Evolutionary conservation across 192 early-diverging fungal genomes (phyloP).

Genomic region (Linnemannia hyalina): DNA sequence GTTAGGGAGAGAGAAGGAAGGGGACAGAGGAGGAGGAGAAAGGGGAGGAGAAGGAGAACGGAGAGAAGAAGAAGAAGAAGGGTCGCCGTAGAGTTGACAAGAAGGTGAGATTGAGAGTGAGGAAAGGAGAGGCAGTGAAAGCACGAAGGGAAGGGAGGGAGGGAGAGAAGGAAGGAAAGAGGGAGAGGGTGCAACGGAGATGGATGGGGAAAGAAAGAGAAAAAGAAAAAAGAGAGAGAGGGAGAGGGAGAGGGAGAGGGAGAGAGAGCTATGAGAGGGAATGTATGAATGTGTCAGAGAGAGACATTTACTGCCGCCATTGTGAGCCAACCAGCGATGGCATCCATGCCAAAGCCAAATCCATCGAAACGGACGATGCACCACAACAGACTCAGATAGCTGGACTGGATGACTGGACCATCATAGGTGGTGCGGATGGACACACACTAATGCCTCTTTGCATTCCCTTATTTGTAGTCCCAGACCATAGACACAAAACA

Average conservation of each 20-base stretch:
- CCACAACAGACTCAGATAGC: too few species aligned
- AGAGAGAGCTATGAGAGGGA: not conserved
- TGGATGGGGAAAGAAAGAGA: not conserved
- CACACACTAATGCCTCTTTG: too few species aligned
- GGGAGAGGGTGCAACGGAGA: not conserved
- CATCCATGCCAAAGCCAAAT: not conserved
- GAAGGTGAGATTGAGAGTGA: not conserved
- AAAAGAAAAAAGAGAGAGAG: not conserved
- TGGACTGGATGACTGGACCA: too few species aligned
- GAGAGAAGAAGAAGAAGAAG: constrained; percentile 3
- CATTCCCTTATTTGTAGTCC: too few species aligned
- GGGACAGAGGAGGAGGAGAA: not conserved
- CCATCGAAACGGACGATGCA: not conserved
- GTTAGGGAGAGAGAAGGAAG: not conserved
- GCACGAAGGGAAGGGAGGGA: not conserved
- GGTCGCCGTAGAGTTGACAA: not conserved
- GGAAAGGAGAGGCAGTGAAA: not conserved
- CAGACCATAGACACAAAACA: not conserved
- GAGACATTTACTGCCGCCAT: not conserved
- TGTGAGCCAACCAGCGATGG: not conserved
- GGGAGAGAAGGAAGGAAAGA: not conserved
- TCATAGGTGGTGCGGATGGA: too few species aligned
- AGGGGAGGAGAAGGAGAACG: not conserved
- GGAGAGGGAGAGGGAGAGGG: not conserved
- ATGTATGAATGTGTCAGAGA: not conserved